phyloP scores from a whole-genome alignment of 2,329 filamentous ascomycete species.

The Stachybotrys echinatus region DNA sequence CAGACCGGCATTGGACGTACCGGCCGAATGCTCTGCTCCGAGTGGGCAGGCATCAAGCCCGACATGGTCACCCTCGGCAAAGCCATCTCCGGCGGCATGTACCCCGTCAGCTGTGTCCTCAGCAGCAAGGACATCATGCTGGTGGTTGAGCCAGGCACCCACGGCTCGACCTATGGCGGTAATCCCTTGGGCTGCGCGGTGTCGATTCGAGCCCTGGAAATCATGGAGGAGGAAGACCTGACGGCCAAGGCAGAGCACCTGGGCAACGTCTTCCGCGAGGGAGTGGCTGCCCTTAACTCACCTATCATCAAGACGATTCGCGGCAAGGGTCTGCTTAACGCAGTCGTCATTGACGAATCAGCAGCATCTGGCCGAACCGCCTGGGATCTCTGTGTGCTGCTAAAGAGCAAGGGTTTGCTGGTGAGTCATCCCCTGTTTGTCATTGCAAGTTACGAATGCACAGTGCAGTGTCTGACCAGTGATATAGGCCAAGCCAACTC shows the following conservation, averaged over 20 bases:
- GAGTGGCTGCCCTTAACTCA: slow-evolving; percentile 68
- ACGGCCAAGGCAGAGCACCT: slow-evolving; percentile 76
- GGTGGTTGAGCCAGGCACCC: slow-evolving; percentile 90
- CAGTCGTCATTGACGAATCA: slow-evolving; percentile 89
- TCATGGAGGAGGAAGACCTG: slow-evolving; percentile 88
- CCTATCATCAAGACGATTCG: slow-evolving; percentile 78
- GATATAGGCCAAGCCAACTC: slow-evolving; percentile 86
- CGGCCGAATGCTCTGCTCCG: slow-evolving; percentile 85
- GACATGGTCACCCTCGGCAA: slow-evolving; percentile 94
- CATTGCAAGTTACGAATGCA: not conserved
- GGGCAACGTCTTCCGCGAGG: slow-evolving; percentile 77
- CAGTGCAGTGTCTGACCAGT: not conserved
- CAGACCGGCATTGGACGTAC: slow-evolving; percentile 96
- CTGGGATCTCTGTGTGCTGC: slow-evolving; percentile 93
- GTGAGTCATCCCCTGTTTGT: slow-evolving; percentile 46
- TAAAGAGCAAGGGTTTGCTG: slow-evolving; percentile 92
- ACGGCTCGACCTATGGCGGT: slow-evolving; percentile 97
- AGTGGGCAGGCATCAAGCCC: slow-evolving; percentile 94
- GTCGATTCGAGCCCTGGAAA: slow-evolving; percentile 88
- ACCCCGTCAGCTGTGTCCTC: slow-evolving; percentile 93
- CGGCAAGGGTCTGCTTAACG: slow-evolving; percentile 92
- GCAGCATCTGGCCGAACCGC: slow-evolving; percentile 81
- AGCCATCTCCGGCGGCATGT: slow-evolving; percentile 97
- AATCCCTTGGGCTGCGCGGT: slow-evolving; percentile 95
- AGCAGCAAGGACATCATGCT: slow-evolving; percentile 89